phyloP scores from a whole-genome alignment of 2,329 filamentous ascomycete genomes.

The Cercospora zeina region DNA sequence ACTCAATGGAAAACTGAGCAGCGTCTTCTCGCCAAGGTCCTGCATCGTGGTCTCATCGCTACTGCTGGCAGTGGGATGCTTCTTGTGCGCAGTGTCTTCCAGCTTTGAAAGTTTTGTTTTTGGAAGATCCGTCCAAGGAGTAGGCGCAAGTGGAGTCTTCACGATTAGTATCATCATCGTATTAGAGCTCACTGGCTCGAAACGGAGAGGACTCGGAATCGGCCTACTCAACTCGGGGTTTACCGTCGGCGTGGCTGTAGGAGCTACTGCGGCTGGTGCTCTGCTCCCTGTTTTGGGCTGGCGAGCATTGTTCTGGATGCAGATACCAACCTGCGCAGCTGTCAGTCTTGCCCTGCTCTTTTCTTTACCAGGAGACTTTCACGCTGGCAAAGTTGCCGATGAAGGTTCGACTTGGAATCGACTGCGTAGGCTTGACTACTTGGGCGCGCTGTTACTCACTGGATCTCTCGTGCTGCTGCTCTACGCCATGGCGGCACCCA shows the following conservation, averaged over 20 bases:
- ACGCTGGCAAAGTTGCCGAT: constrained; percentile 28
- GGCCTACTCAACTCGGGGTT: constrained; percentile 72
- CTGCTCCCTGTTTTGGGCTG: constrained; percentile 66
- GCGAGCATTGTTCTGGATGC: constrained; percentile 72
- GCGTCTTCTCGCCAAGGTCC: constrained; percentile 68
- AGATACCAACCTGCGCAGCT: constrained; percentile 64
- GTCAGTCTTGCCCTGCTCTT: constrained; percentile 64
- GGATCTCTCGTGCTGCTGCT: constrained; percentile 70
- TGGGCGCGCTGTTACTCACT: constrained; percentile 66
- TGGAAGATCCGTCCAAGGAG: constrained; percentile 67
- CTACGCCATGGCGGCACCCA: constrained; percentile 65
- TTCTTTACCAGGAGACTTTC: constrained; percentile 59
- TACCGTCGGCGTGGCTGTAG: constrained; percentile 69
- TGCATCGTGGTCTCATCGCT: constrained; percentile 65
- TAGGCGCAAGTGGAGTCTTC: constrained; percentile 70
- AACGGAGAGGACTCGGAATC: constrained; percentile 69
- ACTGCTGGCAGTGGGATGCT: constrained; percentile 61
- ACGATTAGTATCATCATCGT: constrained; percentile 73
- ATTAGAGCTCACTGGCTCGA: constrained; percentile 69
- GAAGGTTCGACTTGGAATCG: constrained; percentile 47
- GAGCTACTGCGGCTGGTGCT: constrained; percentile 68
- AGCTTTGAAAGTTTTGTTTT: constrained; percentile 64
- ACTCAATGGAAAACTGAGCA: constrained; percentile 68
- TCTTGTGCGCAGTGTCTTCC: constrained; percentile 63
- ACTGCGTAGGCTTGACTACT: constrained; percentile 70